Percentiles rank a stretch among this genome's conserved stretches.
Evolutionary conservation across 495 filamentous ascomycete species (phyloP).

Genomic region (Ascobolus immersus): DNA sequence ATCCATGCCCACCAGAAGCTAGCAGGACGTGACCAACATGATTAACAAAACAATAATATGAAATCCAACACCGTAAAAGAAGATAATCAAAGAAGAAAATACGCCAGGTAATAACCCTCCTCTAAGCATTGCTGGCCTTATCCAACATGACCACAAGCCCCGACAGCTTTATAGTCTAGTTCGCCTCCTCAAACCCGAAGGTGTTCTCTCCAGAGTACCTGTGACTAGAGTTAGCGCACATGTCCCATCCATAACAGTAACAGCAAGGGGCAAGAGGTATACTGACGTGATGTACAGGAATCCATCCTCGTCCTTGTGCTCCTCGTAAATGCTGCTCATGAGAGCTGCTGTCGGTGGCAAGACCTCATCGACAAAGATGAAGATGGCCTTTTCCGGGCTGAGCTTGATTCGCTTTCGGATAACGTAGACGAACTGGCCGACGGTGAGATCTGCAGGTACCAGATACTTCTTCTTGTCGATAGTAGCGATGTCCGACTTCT

Average conservation of each 20-base stretch:
- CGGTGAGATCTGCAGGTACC: constrained; percentile 88
- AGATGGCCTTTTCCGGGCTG: constrained; percentile 98
- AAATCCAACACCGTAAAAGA: no score
- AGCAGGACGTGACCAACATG: no score
- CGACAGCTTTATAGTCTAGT: no score
- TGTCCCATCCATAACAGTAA: constrained; percentile 5
- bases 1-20: no score
- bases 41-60: no score
- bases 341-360: constrained; percentile 88
- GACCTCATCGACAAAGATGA: constrained; percentile 99
- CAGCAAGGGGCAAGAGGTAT: not conserved
- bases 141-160: no score
- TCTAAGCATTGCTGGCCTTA: no score
- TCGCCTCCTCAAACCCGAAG: constrained; percentile 33
- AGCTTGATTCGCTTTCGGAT: constrained; percentile 99
- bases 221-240: constrained; percentile 19
- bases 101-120: no score
- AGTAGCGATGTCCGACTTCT: constrained; percentile 96
- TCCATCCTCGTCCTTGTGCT: constrained; percentile 59
- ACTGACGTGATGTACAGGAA: constrained; percentile 45
- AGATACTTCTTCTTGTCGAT: constrained; percentile 99
- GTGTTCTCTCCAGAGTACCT: constrained; percentile 99
- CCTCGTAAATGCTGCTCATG: constrained; percentile 99
- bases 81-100: no score
- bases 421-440: constrained; percentile 99